phyloP scores from a whole-genome alignment of 2,329 filamentous ascomycete species.

The Orbilia quercus region DNA sequence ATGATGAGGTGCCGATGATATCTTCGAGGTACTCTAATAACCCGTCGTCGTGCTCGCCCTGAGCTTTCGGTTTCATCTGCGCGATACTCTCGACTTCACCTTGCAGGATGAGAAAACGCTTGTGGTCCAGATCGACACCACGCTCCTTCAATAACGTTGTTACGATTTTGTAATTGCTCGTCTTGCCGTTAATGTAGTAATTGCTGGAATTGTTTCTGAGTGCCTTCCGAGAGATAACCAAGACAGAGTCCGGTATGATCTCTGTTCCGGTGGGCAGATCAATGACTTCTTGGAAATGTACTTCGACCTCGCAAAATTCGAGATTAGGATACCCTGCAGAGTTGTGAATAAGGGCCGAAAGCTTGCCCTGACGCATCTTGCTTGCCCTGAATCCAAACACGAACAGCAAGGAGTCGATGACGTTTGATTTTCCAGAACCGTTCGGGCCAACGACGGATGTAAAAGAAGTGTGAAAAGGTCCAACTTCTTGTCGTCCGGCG shows the following conservation, averaged over 20 bases:
- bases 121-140: conserved; percentile 96
- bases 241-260: conserved; percentile 81
- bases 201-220: conserved; percentile 99
- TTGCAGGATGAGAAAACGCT: conserved; percentile 95
- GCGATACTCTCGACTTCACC: conserved; percentile 98
- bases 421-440: conserved; percentile 97
- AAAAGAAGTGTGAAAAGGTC: conserved; percentile 93
- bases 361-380: conserved; percentile 99
- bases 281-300: conserved; percentile 95
- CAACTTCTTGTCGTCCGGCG: conserved; percentile 91
- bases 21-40: conserved; percentile 96
- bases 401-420: conserved; percentile 96
- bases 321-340: conserved; percentile 87
- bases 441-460: conserved; percentile 98
- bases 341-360: conserved; percentile 97
- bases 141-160: conserved; percentile 86
- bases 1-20: conserved; percentile 98
- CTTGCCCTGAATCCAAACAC: conserved; percentile 99
- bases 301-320: conserved; percentile 92
- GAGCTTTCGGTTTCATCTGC: conserved; percentile 98
- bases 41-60: conserved; percentile 93
- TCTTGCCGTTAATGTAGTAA: conserved; percentile 92
- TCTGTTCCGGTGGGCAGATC: conserved; percentile 72
- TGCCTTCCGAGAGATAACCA: conserved; percentile 88
- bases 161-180: conserved; percentile 91